Evolutionary conservation across 768 basidiomycete species (phyloP).

Genomic region (Thelephora ganbajun): DNA sequence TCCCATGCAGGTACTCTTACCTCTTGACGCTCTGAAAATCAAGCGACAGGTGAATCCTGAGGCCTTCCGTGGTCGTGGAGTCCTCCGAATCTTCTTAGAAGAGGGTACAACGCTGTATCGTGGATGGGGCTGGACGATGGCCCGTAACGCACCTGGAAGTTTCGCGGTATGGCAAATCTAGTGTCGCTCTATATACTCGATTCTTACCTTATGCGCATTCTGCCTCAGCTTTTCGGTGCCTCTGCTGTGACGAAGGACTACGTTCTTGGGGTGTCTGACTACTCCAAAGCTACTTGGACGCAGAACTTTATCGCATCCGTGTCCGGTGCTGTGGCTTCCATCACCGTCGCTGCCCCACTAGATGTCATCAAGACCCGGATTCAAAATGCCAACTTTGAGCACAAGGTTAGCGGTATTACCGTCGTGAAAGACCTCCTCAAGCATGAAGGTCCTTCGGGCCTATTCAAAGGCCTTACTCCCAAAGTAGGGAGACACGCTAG

Average conservation of each 20-base stretch:
- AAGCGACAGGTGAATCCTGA: conserved; percentile 98
- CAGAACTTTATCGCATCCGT: conserved; percentile 97
- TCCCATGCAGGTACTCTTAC: conserved; percentile 61
- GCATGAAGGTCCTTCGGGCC: conserved; percentile 70
- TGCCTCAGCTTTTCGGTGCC: conserved; percentile 83
- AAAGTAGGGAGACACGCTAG: conserved; percentile 43
- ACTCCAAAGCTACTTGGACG: conserved; percentile 87
- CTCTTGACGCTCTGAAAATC: conserved; percentile 94
- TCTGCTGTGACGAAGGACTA: conserved; percentile 94
- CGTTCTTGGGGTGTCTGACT: conserved; percentile 77
- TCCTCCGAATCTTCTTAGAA: conserved; percentile 80
- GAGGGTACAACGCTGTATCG: conserved; percentile 89
- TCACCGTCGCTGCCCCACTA: conserved; percentile 90
- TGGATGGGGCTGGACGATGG: conserved; percentile 99
- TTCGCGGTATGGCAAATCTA: conserved; percentile 54
- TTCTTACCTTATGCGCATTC: background rate
- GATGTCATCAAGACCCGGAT: conserved; percentile 96
- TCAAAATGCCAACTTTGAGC: conserved; percentile 95
- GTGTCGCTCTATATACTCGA: background rate
- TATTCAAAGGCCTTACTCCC: conserved; percentile 96
- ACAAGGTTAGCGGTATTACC: conserved; percentile 62
- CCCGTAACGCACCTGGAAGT: conserved; percentile 88
- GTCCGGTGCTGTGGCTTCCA: conserved; percentile 87
- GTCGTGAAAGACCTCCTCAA: conserved; percentile 78
- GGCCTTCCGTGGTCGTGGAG: conserved; percentile 89